These are phyloP conservation scores for Anethum foeniculum DNA, from an alignment of 140 eudicot genomes.

Conservation along the genomic window DNA sequence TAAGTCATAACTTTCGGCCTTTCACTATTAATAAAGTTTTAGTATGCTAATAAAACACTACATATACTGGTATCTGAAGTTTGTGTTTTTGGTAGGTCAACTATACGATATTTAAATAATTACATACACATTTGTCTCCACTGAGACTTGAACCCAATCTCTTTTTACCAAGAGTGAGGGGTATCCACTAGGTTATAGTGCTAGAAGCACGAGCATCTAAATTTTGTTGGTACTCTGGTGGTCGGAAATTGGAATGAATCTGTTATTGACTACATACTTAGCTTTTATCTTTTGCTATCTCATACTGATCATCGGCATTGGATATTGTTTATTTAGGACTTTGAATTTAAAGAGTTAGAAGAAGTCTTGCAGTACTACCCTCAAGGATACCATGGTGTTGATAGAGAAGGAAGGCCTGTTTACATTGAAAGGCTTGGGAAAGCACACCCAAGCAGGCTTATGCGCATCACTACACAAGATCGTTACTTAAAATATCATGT, in stretches of 20 bases:
- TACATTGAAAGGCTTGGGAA: constrained; percentile 83
- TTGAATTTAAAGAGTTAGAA: constrained; percentile 58
- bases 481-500: constrained; percentile 80
- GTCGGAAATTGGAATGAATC: not conserved
- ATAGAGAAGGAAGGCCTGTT: constrained; percentile 76
- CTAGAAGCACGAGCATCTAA: not conserved
- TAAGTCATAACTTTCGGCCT: not conserved
- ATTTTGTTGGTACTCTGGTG: not conserved
- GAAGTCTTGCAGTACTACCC: constrained; percentile 80
- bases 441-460: constrained; percentile 72
- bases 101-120: not conserved
- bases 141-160: not conserved
- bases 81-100: not conserved
- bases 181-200: not conserved
- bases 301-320: not conserved
- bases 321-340: constrained; percentile 39
- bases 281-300: not conserved
- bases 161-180: not conserved
- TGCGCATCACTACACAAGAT: constrained; percentile 64
- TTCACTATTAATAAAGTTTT: not conserved
- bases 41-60: not conserved
- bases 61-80: not conserved
- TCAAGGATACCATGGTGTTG: constrained; percentile 94
- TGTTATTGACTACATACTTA: too few species aligned
- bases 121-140: not conserved